A percentile compares a stretch with the other conserved stretches of the same genome.
Conservation (phyloP, 805 yeast genomes). For the Ogataea chonburiensis region DNA sequence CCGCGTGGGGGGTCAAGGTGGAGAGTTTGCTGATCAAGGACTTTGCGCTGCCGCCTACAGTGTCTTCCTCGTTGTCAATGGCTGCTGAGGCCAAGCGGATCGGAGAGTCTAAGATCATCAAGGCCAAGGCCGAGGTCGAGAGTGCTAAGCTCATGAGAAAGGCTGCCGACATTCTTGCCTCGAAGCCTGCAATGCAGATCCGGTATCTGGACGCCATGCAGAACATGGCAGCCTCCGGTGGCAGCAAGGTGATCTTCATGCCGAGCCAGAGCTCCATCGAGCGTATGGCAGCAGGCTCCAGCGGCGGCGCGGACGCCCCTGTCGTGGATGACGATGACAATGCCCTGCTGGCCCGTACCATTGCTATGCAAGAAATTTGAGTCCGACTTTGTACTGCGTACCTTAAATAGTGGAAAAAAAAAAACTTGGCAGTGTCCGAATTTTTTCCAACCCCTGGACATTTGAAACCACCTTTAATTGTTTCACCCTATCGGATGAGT, state of each 20-base stretch:
- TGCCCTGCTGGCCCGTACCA: conserved; percentile 8
- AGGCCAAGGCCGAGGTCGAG: conserved; percentile 75
- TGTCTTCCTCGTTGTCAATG: conserved; percentile 61
- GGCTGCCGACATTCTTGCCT: conserved; percentile 73
- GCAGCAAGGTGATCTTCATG: conserved; percentile 73
- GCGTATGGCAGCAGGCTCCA: conserved; percentile 14
- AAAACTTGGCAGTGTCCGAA: conserved; percentile 4
- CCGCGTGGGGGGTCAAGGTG: conserved; percentile 68
- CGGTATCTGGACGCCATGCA: conserved; percentile 79
- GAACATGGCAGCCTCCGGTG: conserved; percentile 60
- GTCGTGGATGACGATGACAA: conserved; percentile 5
- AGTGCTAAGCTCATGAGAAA: conserved; percentile 73
- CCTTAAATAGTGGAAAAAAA: too few relatives aligned
- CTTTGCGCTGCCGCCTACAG: conserved; percentile 51
- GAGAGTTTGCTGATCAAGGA: conserved; percentile 71
- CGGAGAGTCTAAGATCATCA: conserved; percentile 73
- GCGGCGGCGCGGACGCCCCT: conserved; percentile 16
- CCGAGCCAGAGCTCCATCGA: conserved; percentile 49
- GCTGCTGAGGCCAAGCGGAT: conserved; percentile 76
- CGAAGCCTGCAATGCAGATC: conserved; percentile 76
- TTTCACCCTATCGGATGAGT: conserved; percentile 12
- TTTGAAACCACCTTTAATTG: conserved; percentile 6
- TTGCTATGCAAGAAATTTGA: conserved; percentile 17
- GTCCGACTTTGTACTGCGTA: conserved; percentile 1
- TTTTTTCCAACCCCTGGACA: conserved; percentile 1